Conservation (phyloP, 805 yeast species). For the Teunomyces lycoperdinae region DNA sequence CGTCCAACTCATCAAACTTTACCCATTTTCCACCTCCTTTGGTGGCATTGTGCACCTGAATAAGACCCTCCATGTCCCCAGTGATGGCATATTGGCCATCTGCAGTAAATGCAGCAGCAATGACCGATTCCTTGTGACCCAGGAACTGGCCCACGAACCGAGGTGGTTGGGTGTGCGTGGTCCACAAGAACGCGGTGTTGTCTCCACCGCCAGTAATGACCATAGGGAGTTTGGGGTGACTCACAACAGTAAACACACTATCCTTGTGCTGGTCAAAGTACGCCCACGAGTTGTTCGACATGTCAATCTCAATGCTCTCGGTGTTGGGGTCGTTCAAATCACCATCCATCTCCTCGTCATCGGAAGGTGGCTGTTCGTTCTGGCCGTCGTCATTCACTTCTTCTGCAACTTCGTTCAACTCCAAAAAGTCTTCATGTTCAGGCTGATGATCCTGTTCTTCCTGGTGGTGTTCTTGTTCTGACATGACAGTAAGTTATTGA, state of each 20-base stretch:
- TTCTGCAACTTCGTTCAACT: constrained; percentile 32
- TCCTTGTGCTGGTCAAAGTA: constrained; percentile 91
- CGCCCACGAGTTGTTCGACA: constrained; percentile 84
- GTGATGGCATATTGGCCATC: constrained; percentile 82
- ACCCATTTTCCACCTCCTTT: constrained; percentile 86
- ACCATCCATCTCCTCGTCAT: constrained; percentile 36
- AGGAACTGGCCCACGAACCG: constrained; percentile 69
- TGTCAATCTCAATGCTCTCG: constrained; percentile 70
- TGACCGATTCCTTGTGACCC: constrained; percentile 87
- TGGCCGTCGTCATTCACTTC: constrained; percentile 26
- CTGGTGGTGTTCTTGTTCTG: constrained; percentile 9
- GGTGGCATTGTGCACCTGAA: constrained; percentile 66
- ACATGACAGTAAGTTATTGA: background rate
- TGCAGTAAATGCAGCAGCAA: constrained; percentile 75
- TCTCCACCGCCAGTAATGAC: constrained; percentile 97
- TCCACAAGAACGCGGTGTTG: constrained; percentile 86
- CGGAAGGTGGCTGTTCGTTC: constrained; percentile 30
- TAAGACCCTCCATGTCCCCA: constrained; percentile 92
- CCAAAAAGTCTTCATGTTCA: constrained; percentile 30
- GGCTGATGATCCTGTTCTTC: constrained; percentile 9
- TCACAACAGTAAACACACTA: constrained; percentile 76
- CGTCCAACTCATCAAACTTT: constrained; percentile 66
- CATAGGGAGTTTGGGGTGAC: constrained; percentile 81
- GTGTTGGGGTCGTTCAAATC: constrained; percentile 35
- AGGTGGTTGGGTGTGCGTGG: constrained; percentile 84